Evolutionary conservation across 495 filamentous ascomycete genomes (phyloP).

Genomic region (Ramalina peruviana): DNA sequence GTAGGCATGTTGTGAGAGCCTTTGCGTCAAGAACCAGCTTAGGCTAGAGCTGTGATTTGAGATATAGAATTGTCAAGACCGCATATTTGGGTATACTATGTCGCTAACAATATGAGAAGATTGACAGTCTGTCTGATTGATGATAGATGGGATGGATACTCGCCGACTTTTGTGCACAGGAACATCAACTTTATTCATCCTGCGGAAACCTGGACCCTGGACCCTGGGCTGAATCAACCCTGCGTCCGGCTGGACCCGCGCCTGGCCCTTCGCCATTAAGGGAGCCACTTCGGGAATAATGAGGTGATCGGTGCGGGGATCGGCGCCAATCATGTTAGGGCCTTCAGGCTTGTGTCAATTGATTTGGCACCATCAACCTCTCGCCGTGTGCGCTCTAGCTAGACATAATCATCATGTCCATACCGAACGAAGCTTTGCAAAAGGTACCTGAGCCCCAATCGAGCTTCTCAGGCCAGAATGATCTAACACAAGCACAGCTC

Average conservation of each 20-base stretch:
- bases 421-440: slow-evolving; percentile 87
- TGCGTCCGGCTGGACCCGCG: no score
- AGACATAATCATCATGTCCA: slow-evolving; percentile 51
- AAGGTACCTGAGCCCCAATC: slow-evolving; percentile 42
- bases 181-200: not conserved
- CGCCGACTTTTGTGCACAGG: not conserved
- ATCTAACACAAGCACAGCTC: slow-evolving; percentile 40
- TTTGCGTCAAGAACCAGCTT: not conserved
- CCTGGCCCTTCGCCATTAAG: no score
- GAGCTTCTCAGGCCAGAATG: not conserved
- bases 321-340: no score
- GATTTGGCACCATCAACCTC: not conserved
- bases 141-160: not conserved
- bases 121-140: not conserved
- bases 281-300: no score
- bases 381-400: no score
- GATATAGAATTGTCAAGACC: no score
- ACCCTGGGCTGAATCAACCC: no score
- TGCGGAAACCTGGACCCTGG: not conserved
- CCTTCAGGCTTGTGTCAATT: no score
- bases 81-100: no score
- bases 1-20: slow-evolving; percentile 6
- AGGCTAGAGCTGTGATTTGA: not conserved
- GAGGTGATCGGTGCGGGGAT: no score
- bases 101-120: no score